Base-by-base conservation (phyloP, 1,284 basidiomycete genomes). In the Rugosomyces carneus region DNA sequence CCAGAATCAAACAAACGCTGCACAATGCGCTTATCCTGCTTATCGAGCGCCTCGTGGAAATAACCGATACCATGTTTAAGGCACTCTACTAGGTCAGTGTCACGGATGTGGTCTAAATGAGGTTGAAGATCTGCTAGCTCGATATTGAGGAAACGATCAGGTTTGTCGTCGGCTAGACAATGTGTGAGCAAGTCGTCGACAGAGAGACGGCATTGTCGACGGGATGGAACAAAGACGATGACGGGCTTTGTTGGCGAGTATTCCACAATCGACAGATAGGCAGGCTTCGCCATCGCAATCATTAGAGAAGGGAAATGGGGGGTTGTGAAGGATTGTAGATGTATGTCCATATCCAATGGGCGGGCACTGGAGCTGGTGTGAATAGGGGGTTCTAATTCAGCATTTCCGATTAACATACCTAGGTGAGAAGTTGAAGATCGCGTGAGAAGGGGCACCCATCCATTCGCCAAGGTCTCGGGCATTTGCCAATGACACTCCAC, bases 281-380 rank as follows among this genome's bases (percentile, higher is more conserved):
- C 91, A 0, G 95, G 96, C 64, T 99, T 99, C 20, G 94, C 95
- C 96, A 99, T 99, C 26, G 93, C 81, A 48, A 99, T 90, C 95
- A 99, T 99, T 45, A 99, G 73, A 0, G 92, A 96, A 0, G 96
- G 94, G 81, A 96, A 98, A 60, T 99, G 96, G 8, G 94, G 91
- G 36, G 96, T 91, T 37, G 80, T 84, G 75, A 97, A 99, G 38
- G 87, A 93, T 62, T 98, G 95, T 6, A 99, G 71, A 60, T 99
- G 95, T 40, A 99, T 95, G 56, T 99, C 94, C 81, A 99, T 89
- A 50, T 97, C 94, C 2, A 97, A 72, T 1, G 93, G 93, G 24
- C 95, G 87, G 15, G 95, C 92, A 57, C 90, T 89, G 51, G 5
- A 59, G 9, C 5, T 3, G 15, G 15, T 37, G 21, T 4, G 9